phyloP scores from a whole-genome alignment of 306 rosid species.

The Senna tora region DNA sequence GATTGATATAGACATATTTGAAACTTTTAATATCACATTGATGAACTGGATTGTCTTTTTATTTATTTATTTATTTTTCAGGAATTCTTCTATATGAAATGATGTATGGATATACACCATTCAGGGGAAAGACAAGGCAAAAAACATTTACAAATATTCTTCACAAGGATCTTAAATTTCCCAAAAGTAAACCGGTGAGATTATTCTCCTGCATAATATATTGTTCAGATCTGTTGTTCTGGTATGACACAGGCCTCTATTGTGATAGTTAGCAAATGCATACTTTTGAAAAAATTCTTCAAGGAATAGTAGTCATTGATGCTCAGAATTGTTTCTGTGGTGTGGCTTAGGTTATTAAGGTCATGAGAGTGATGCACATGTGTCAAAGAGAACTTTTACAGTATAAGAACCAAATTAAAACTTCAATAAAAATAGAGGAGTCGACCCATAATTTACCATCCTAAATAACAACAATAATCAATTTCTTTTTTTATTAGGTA shows the following conservation, averaged over 20 bases:
- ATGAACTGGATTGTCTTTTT: neutral
- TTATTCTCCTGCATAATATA: neutral
- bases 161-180: slow-evolving; percentile 94
- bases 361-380: neutral
- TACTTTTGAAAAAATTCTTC: no score
- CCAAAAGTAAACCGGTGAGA: slow-evolving; percentile 73
- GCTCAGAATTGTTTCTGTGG: neutral
- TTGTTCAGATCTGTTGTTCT: neutral
- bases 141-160: slow-evolving; percentile 90
- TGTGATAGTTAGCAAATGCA: no score
- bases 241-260: no score
- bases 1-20: neutral
- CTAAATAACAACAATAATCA: no score
- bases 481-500: no score
- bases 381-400: no score
- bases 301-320: no score
- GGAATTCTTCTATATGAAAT: slow-evolving; percentile 91
- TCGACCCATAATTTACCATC: no score
- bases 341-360: neutral
- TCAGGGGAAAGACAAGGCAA: slow-evolving; percentile 92
- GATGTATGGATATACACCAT: slow-evolving; percentile 92
- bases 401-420: no score
- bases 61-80: slow-evolving; percentile 28
- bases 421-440: no score
- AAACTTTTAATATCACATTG: neutral